Conservation (phyloP, 345 rosid genomes). For the Lenwebbia sp. region DNA sequence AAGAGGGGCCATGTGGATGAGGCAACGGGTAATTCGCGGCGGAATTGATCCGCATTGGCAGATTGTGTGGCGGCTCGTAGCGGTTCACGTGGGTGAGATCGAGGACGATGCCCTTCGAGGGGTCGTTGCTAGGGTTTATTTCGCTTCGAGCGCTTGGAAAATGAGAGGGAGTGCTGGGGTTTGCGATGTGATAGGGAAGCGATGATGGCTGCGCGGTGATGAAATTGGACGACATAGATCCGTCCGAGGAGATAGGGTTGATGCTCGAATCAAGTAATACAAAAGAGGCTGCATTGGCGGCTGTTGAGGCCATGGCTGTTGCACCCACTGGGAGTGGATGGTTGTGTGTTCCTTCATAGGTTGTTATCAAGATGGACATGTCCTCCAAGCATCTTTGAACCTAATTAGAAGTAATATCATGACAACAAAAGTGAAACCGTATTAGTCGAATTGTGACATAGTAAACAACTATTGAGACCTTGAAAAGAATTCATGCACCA, state of each 20-base stretch:
- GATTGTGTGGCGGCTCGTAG: neutral
- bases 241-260: constrained; percentile 4
- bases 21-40: neutral
- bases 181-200: constrained; percentile 2
- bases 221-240: neutral
- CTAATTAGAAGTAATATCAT: constrained; percentile 1
- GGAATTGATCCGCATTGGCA: neutral
- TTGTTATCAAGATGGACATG: constrained; percentile 55
- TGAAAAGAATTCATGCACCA: neutral
- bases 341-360: constrained; percentile 51
- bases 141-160: neutral
- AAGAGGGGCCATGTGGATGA: neutral
- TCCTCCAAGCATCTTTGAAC: constrained; percentile 58
- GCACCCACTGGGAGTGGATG: constrained; percentile 59
- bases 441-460: neutral
- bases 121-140: constrained; percentile 20
- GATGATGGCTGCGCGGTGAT: constrained; percentile 1
- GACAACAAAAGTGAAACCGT: neutral
- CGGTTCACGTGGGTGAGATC: constrained; percentile 15
- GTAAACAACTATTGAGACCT: neutral
- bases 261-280: constrained; percentile 31
- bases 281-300: constrained; percentile 38
- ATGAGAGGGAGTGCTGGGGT: constrained; percentile 4
- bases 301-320: constrained; percentile 47
- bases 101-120: constrained; percentile 31